Evolutionary conservation across 305 asterid genomes (phyloP), one percentile per base, ranked within the genome.

Genomic region (Fraxinus sp.): DNA sequence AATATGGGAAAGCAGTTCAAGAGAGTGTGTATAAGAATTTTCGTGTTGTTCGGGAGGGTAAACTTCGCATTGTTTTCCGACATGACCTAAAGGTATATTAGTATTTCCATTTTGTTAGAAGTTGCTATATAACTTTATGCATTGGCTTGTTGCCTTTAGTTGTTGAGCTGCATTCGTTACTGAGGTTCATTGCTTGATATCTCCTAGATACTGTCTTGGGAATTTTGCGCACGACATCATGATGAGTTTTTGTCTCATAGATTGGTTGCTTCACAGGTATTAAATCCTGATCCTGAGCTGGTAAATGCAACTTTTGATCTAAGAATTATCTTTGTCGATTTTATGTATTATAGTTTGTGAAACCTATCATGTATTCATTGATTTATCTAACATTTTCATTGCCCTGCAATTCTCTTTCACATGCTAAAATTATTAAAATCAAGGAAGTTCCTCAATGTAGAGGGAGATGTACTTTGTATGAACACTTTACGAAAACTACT

Each of bases 181-280:
- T 39, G 28, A 32, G 33, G 81, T 49, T 76, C 13, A 10, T 77
- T 83, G 79, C 72, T 79, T 46, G 79, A 79, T 79, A 18, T 78
- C 75, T 82, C 80, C 77, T 73, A 92, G 97, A 93, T 93, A 68
- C 57, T 89, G 77, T 90, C 88, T 52, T 93, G 97, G 97, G 90
- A 91, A 81, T 92, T 93, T 39, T 93, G 97, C 57, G 86, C 84
- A 5, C 82, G 30, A 59, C 84, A 80, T 81, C 97, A 93, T 5
- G 92, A 92, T 77, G 95, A 89, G 24, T 85, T 80, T 83, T 68
- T 92, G 77, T 87, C 71, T 49, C 92, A 86, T 16, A 57, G 86
- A 66, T 79, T 80, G 84, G 64, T 92, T 84, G 81, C 84, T 79
- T 90, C 93, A 4, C 90, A 88, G 95, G 97, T 93, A 90, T 71